Conservation (phyloP, 1,284 basidiomycete species). For the Cryptococcus wingfieldii region DNA sequence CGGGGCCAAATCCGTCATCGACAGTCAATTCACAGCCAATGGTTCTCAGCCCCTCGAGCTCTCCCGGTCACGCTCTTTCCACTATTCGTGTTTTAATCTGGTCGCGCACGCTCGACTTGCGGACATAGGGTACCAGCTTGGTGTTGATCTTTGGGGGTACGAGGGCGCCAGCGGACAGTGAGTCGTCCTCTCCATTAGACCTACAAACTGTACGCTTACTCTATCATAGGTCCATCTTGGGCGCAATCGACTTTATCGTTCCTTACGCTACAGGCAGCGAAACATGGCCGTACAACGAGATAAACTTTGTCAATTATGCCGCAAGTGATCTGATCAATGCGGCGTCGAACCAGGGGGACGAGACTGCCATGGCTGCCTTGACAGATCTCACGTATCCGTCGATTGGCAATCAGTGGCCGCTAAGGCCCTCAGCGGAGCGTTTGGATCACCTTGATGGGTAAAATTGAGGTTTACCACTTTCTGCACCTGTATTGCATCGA, state of each 20-base stretch:
- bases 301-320: not conserved
- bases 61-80: not conserved
- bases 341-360: not conserved
- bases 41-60: not conserved
- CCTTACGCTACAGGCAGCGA: not conserved
- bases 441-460: not conserved
- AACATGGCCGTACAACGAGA: not conserved
- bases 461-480: too few species aligned
- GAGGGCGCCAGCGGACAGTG: not conserved
- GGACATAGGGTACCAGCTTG: not conserved
- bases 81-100: not conserved
- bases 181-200: not conserved
- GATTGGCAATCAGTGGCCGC: not conserved
- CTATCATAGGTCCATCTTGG: not conserved
- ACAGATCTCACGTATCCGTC: not conserved
- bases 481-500: too few species aligned
- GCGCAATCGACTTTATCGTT: not conserved
- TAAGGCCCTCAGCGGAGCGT: not conserved
- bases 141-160: not conserved
- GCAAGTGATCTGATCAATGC: not conserved
- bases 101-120: not conserved
- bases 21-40: not conserved
- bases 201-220: not conserved
- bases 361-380: not conserved
- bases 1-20: not conserved